Evolutionary conservation across 2,329 filamentous ascomycete species (phyloP), one percentile per base, ranked within the genome.

Genomic region (Chalaropsis thielavioides): DNA sequence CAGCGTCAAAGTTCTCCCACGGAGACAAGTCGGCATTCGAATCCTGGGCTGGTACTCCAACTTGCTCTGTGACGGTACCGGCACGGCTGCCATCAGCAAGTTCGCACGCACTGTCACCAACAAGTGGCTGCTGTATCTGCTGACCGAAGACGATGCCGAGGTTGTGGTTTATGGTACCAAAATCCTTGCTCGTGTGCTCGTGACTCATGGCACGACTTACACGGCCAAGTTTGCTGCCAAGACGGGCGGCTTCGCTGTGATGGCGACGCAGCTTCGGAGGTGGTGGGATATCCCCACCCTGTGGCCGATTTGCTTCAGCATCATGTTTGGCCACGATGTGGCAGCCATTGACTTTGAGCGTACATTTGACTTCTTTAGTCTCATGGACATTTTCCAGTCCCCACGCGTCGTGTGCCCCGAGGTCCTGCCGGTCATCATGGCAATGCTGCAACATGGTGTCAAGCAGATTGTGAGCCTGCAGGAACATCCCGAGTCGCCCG

Each of bases 51-150:
- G 95, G 75, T 92, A 94, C 71, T 82, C 87, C 7, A 81, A 85
- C 31, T 79, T 96, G 11, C 78, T 96, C 10, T 96, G 91, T 71
- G 85, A 89, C 68, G 83, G 84, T 70, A 81, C 81, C 24, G 90
- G 86, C 68, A 76, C 81, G 10, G 78, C 78, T 15, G 85, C 87
- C 68, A 88, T 96, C 65, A 84, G 86, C 71, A 94, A 91, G 70
- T 97, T 99, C 77, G 90, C 91, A 4, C 89, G 88, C 71, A 95
- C 92, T 1, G 92, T 99, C 8, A 96, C 92, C 24, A 96, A 95
- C 70, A 96, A 92, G 87, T 96, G 92, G 92, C 81, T 96, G 15
- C 77, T 99, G 15, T 95, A 96, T 74, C 82, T 99, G 15, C 80
- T 97, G 62, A 90, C 90, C 7, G 92, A 96, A 72, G 84, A 89